These are phyloP conservation scores for Teunomyces gatunensis DNA, from an alignment of 805 yeast genomes.

Conservation along the genomic window DNA sequence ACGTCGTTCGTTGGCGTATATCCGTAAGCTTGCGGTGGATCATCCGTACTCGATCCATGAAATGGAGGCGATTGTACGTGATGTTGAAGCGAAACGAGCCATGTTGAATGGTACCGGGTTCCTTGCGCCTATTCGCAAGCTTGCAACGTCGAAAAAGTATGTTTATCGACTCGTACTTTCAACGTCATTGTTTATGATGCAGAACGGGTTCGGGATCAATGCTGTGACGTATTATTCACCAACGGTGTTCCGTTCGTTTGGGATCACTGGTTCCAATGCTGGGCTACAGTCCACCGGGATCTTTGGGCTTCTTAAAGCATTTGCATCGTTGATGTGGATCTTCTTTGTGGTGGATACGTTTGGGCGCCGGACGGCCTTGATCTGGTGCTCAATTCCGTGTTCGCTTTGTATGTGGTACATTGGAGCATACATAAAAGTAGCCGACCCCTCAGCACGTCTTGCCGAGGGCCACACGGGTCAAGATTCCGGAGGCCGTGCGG, in stretches of 20 bases:
- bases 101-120: conserved; percentile 34
- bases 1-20: conserved; percentile 29
- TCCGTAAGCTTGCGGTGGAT: conserved; percentile 36
- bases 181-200: conserved; percentile 39
- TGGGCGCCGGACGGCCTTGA: conserved; percentile 45
- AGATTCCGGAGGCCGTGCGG: conserved; percentile 41
- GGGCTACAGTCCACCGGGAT: conserved; percentile 52
- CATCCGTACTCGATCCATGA: conserved; percentile 43
- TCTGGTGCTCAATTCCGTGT: conserved; percentile 38
- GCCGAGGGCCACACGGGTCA: conserved; percentile 18
- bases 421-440: conserved; percentile 46
- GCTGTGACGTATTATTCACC: conserved; percentile 57
- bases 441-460: conserved; percentile 23
- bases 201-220: conserved; percentile 48
- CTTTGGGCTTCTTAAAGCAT: conserved; percentile 49
- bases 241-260: conserved; percentile 47
- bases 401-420: conserved; percentile 47
- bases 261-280: conserved; percentile 44
- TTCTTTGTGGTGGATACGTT: conserved; percentile 44
- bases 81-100: conserved; percentile 22
- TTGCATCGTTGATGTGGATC: conserved; percentile 44
- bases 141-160: conserved; percentile 27
- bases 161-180: conserved; percentile 37
- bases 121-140: conserved; percentile 37
- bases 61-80: conserved; percentile 25